Conservation (phyloP, 1,284 basidiomycete genomes). For the Microstroma glucosiphilum region DNA sequence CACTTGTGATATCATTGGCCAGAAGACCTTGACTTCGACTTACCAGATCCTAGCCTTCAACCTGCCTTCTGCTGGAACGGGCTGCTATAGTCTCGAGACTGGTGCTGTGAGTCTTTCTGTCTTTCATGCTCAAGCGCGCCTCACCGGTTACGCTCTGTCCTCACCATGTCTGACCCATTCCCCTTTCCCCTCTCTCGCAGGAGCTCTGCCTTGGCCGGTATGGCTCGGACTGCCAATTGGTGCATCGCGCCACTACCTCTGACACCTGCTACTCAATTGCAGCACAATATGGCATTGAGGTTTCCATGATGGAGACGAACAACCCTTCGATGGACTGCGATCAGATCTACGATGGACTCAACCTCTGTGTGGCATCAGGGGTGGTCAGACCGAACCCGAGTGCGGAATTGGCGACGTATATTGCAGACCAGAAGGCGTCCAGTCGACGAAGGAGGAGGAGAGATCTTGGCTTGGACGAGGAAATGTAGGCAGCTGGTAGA, state of each 20-base stretch:
- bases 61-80: constrained; percentile 54
- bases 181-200: constrained; percentile 3
- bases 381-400: constrained; percentile 30
- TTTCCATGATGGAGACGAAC: constrained; percentile 26
- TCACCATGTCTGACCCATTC: background rate
- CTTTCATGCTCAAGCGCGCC: background rate
- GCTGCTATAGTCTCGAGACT: constrained; percentile 60
- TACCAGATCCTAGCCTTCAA: constrained; percentile 68
- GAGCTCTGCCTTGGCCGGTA: constrained; percentile 38
- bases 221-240: constrained; percentile 43
- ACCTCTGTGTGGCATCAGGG: constrained; percentile 35
- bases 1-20: constrained; percentile 65
- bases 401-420: constrained; percentile 24
- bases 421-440: background rate
- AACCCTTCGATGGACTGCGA: constrained; percentile 38
- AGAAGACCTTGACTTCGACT: constrained; percentile 63
- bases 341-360: constrained; percentile 33
- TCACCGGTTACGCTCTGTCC: background rate
- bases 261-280: constrained; percentile 38
- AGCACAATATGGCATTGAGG: constrained; percentile 28
- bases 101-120: constrained; percentile 58
- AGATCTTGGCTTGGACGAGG: background rate
- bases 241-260: constrained; percentile 22
- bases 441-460: constrained; percentile 1
- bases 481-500: background rate